Conservation (phyloP, 73 alveolate species). For the Stentor coeruleus region DNA sequence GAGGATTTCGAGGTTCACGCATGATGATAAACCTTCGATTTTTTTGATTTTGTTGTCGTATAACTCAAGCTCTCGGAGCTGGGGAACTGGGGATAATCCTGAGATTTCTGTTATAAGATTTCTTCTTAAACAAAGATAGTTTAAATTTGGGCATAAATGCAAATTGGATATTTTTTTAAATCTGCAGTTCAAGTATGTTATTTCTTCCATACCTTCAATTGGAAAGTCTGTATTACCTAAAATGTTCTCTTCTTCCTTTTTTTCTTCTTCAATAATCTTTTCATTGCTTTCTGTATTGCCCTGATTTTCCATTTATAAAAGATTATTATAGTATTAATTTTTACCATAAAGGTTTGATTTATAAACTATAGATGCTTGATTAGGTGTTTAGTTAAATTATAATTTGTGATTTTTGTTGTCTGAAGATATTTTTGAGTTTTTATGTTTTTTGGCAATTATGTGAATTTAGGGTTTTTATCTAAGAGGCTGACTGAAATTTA, state of each 20-base stretch:
- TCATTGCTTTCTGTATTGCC: too few species aligned
- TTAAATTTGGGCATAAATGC: conserved; percentile 41
- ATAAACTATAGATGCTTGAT: too few species aligned
- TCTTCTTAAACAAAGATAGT: conserved; percentile 81
- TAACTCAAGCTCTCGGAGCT: conserved; percentile 82
- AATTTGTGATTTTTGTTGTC: too few species aligned
- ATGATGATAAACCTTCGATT: conserved; percentile 68
- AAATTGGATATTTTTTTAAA: conserved; percentile 56
- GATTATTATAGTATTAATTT: too few species aligned
- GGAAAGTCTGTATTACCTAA: not conserved
- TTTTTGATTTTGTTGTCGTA: conserved; percentile 90
- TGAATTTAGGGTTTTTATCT: too few species aligned
- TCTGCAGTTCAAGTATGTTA: conserved; percentile 54
- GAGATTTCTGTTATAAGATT: conserved; percentile 85
- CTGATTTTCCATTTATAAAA: too few species aligned
- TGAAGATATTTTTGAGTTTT: too few species aligned
- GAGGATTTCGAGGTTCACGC: conserved; percentile 48
- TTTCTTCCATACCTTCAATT: conserved; percentile 34
- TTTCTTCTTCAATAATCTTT: not conserved
- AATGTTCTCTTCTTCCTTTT: not conserved
- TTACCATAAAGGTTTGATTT: too few species aligned
- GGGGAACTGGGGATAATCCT: conserved; percentile 72
- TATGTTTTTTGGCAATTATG: too few species aligned
- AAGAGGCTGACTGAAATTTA: too few species aligned
- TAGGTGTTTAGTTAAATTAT: too few species aligned